Evolutionary conservation across 805 yeast genomes (phyloP), one percentile per base, ranked within the genome.

Genomic region (Yamadazyma nakazawae): DNA sequence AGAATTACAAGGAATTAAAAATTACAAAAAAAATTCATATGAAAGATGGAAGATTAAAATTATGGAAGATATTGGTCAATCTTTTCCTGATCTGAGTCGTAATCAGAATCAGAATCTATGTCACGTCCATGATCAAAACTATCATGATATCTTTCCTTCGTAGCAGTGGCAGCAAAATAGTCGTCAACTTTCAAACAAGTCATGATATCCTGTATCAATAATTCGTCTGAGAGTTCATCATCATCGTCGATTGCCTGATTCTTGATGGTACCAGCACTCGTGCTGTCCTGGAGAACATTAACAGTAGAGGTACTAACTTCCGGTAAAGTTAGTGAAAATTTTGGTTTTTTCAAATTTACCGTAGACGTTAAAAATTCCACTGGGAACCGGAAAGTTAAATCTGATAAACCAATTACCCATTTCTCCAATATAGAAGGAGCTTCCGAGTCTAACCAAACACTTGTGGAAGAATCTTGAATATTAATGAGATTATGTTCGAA

Each of bases 341-440:
- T 26, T 25, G 19, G 19, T 25, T 34, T 13, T 13, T 41, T 34
- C 9, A 42, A 17, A 28, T n/a, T 34, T 7, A 43, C n/a, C 5
- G 74, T 68, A 1, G 74, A 67, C 0, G 76, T 66, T 11, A 72
- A 44, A 16, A 68, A 52, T 18, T 66, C 70, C 2, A 55, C 50
- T 0, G 77, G 77, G 34, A 72, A 65, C 3, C 44, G 35, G 45
- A 63, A 60, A 26, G 45, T 46, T 8, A 49, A 46, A 46, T 72
- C 77, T 2, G 73, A 66, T 10, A 68, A 51, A 1, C 71, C 74
- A 18, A 69, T 68, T 3, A 64, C 74, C 77, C 77, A 72, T 48
- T 72, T 72, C 48, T 72, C 76, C 25, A 72, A 58, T 5, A 72
- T 60, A n/a, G 64, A 54, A 31, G 58, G 54, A 13, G 47, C 50